Conservation (phyloP, 306 rosid genomes). For the Cucumis hystrix region DNA sequence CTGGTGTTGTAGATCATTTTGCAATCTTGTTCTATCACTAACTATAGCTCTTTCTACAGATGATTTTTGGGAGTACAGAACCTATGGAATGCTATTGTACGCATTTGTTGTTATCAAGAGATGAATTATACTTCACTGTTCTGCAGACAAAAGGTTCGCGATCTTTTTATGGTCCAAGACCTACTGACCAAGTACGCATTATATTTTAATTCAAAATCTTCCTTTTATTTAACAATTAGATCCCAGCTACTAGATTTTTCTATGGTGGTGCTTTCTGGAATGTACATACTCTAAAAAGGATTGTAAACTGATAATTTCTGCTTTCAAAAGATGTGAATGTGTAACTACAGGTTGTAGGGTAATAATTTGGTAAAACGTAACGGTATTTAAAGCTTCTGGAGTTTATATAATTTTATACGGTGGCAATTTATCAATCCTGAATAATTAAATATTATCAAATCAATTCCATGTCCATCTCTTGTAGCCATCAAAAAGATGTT, state of each 20-base stretch:
- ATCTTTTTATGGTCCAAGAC: constrained; percentile 72
- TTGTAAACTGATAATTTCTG: neutral
- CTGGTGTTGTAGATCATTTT: constrained; percentile 7
- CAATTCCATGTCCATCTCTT: neutral
- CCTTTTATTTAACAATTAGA: neutral
- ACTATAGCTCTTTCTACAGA: constrained; percentile 42
- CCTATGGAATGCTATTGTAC: constrained; percentile 91
- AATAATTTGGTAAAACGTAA: neutral
- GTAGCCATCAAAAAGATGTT: neutral
- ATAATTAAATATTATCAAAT: neutral
- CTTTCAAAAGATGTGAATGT: neutral
- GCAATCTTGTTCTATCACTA: constrained; percentile 14
- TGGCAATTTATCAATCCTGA: neutral
- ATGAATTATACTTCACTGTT: constrained; percentile 74
- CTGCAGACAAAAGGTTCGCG: constrained; percentile 64
- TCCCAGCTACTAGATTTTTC: neutral
- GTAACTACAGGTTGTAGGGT: neutral
- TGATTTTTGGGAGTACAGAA: constrained; percentile 68
- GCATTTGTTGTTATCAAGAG: constrained; percentile 75
- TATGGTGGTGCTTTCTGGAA: neutral
- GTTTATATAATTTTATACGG: neutral
- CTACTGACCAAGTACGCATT: constrained; percentile 56
- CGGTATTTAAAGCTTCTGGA: neutral
- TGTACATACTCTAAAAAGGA: neutral
- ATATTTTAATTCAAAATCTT: constrained; percentile 2